These are phyloP conservation scores for Zygnema circumcarinatum DNA, from an alignment of 139 green algal genomes.

Conservation along the genomic window DNA sequence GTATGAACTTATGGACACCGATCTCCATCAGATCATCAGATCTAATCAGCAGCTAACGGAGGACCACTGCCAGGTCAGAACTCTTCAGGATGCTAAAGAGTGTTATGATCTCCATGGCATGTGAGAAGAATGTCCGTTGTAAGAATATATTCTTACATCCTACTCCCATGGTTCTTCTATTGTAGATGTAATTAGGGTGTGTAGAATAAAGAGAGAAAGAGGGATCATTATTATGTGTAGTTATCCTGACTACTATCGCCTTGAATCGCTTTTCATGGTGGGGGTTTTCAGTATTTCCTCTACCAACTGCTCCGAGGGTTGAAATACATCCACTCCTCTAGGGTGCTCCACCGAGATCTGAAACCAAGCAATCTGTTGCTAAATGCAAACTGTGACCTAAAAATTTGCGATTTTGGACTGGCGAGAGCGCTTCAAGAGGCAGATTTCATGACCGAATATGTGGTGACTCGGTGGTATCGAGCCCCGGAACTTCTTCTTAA, in stretches of 20 bases:
- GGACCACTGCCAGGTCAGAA: constrained; percentile 69
- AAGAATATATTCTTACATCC: too few relatives aligned
- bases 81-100: constrained; percentile 33
- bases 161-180: too few relatives aligned
- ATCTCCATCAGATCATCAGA: constrained; percentile 75
- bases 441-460: constrained; percentile 66
- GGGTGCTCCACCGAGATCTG: constrained; percentile 95
- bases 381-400: constrained; percentile 96
- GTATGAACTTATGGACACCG: constrained; percentile 77
- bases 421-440: constrained; percentile 74
- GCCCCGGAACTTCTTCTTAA: constrained; percentile 63
- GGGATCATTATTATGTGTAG: too few relatives aligned
- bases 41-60: constrained; percentile 66
- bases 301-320: constrained; percentile 86
- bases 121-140: too few relatives aligned
- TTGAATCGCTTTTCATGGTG: too few relatives aligned
- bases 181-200: too few relatives aligned
- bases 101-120: too few relatives aligned
- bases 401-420: constrained; percentile 98
- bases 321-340: constrained; percentile 90
- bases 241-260: too few relatives aligned
- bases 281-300: constrained; percentile 81
- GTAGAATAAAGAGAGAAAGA: too few relatives aligned
- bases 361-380: constrained; percentile 97
- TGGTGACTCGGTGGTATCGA: constrained; percentile 67